Percentiles rank a stretch among this genome's conserved stretches.
phyloP scores from a whole-genome alignment of 495 filamentous ascomycete species.

The Neurospora sp. region DNA sequence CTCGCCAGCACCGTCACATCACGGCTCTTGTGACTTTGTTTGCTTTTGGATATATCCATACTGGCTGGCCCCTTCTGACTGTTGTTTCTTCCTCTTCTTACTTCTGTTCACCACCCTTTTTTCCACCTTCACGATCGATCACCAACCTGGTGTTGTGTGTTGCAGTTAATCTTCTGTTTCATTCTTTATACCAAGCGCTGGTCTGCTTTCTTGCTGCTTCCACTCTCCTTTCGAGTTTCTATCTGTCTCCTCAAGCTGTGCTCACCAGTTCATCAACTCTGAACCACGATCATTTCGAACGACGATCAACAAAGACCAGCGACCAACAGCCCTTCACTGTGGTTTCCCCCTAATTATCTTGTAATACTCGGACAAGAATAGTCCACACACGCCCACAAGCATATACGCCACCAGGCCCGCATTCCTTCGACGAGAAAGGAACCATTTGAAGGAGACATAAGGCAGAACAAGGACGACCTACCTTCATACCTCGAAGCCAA shows the following conservation, averaged over 20 bases:
- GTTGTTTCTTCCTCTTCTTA: constrained; percentile 16
- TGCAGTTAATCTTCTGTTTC: constrained; percentile 18
- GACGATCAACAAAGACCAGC: not conserved
- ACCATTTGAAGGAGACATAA: not conserved
- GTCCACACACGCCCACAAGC: not conserved
- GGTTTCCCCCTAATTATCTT: constrained; percentile 26
- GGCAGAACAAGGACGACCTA: constrained; percentile 3
- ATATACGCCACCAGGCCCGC: constrained; percentile 22
- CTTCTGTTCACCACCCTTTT: constrained; percentile 7
- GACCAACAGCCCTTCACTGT: not conserved
- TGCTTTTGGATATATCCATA: not conserved
- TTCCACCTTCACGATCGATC: constrained; percentile 1
- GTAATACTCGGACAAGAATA: constrained; percentile 22
- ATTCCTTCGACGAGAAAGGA: constrained; percentile 22
- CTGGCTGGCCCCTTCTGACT: constrained; percentile 3
- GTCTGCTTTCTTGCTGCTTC: constrained; percentile 37
- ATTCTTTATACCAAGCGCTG: constrained; percentile 36
- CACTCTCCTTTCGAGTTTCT: constrained; percentile 22
- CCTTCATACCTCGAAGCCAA: not conserved
- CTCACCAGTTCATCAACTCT: constrained; percentile 1
- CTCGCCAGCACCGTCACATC: not conserved
- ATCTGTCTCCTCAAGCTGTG: constrained; percentile 11
- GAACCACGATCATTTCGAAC: not conserved
- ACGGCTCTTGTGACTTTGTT: not conserved
- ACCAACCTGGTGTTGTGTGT: constrained; percentile 15